Base-by-base conservation (phyloP, 148 eudicot genomes). In the Chenopodium formosanum region DNA sequence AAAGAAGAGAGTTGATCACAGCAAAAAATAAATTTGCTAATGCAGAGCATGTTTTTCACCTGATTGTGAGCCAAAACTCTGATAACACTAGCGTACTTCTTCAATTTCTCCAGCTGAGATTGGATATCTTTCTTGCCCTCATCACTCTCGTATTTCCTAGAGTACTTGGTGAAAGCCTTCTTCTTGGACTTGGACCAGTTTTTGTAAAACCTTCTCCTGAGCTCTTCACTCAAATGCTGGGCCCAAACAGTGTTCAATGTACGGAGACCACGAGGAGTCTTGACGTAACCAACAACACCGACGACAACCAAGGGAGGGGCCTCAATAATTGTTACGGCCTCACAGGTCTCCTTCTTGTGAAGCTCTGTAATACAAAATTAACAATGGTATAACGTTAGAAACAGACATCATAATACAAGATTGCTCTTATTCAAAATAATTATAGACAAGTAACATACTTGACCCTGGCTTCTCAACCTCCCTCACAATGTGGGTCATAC, bases 241-340 rank as follows among this genome's bases (percentile, higher is more conserved):
- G 91, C 94, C 97, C 97, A 92, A 1, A 92, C 97, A 27, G 97
- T 90, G 91, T 92, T 92, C 83, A 92, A 84, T n/a, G 91, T 88
- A 60, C 97, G 92, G 29, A 92, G 81, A 46, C 97, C 94, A 84
- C 92, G 90, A 20, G 97, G 92, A 5, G 97, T 92, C 82, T 92
- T 92, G 65, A 92, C 88, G 68, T 92, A 91, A 2, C 87, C 97
- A 17, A 91, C 92, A 20, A 91, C 97, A 50, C 97, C 94, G 65
- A 92, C 94, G 75, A 92, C 70, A 14, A 92, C 90, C 88, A 90
- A 88, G 4, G 94, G 94, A 67, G 96, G 96, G 56, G 97, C 91
- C 78, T 93, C 97, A 83, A 93, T 72, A 20, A 93, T 85, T 4
- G 94, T 93, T 10, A 91, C 97, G 82, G 97, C 94, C 86, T 93